These are phyloP conservation scores for Exophiala bonariae DNA, from an alignment of 2,329 filamentous ascomycete genomes.

Conservation along the genomic window DNA sequence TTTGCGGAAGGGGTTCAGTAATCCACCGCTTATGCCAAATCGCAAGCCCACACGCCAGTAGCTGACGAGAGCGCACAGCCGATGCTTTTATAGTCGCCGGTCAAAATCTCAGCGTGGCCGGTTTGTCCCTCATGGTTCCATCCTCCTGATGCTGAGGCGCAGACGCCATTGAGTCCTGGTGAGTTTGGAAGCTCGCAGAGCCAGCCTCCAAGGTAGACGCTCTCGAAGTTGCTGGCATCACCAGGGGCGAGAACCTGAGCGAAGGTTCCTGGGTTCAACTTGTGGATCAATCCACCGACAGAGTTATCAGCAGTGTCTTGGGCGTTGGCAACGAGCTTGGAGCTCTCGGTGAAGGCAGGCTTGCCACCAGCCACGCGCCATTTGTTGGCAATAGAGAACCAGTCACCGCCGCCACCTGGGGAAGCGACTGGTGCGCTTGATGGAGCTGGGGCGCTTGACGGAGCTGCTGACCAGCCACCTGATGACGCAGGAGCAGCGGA, in stretches of 20 bases:
- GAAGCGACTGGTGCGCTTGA: slow-evolving; percentile 54
- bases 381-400: slow-evolving; percentile 23
- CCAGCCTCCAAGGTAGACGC: slow-evolving; percentile 28
- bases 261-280: slow-evolving; percentile 28
- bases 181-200: slow-evolving; percentile 27
- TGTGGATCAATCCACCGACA: slow-evolving; percentile 22
- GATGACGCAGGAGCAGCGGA: background rate
- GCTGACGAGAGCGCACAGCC: slow-evolving; percentile 11
- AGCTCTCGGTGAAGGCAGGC: slow-evolving; percentile 18
- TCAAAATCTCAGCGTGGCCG: slow-evolving; percentile 26
- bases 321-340: slow-evolving; percentile 25
- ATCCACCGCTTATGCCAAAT: slow-evolving; percentile 19
- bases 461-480: background rate
- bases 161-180: slow-evolving; percentile 24
- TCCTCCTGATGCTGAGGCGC: slow-evolving; percentile 19
- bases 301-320: slow-evolving; percentile 24
- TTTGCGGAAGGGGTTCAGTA: too few species aligned
- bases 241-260: slow-evolving; percentile 29
- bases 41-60: slow-evolving; percentile 23
- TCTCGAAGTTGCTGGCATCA: slow-evolving; percentile 23
- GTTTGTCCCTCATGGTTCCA: slow-evolving; percentile 27
- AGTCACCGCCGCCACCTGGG: slow-evolving; percentile 8
- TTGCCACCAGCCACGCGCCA: slow-evolving; percentile 23
- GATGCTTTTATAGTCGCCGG: slow-evolving; percentile 20
- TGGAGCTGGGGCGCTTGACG: slow-evolving; percentile 32